phyloP scores from a whole-genome alignment of 2,329 filamentous ascomycete species.

The Stagonosporopsis chrysanthemi region DNA sequence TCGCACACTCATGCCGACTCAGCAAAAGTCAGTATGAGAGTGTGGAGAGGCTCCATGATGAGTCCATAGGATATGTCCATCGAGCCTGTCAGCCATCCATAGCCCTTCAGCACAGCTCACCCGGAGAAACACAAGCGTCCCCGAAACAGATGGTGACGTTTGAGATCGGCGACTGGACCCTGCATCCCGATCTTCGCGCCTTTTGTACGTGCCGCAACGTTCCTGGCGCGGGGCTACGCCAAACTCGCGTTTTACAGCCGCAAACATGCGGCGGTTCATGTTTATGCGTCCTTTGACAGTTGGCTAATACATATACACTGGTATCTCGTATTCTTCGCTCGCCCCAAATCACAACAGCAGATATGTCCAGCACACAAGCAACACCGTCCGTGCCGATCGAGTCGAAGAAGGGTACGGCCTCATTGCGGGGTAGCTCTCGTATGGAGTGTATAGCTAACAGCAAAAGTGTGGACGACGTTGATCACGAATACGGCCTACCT shows the following conservation, averaged over 20 bases:
- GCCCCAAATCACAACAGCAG: not conserved
- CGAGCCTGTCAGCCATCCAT: slow-evolving; percentile 17
- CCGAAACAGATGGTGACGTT: slow-evolving; percentile 44
- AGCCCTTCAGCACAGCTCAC: slow-evolving; percentile 14
- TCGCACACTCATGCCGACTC: slow-evolving; percentile 34
- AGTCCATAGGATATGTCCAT: slow-evolving; percentile 7
- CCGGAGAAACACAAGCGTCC: slow-evolving; percentile 45
- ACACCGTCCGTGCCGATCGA: slow-evolving; percentile 37
- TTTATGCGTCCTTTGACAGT: slow-evolving; percentile 4
- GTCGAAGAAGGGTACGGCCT: slow-evolving; percentile 49
- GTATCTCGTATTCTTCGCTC: not conserved
- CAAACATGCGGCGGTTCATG: slow-evolving; percentile 3
- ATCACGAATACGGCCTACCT: slow-evolving; percentile 88
- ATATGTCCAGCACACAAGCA: slow-evolving; percentile 18
- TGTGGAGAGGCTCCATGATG: slow-evolving; percentile 18
- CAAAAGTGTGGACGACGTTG: slow-evolving; percentile 80
- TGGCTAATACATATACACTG: slow-evolving; percentile 6
- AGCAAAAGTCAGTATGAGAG: slow-evolving; percentile 5
- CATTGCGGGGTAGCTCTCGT: slow-evolving; percentile 10
- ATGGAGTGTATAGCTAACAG: slow-evolving; percentile 19
- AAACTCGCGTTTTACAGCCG: slow-evolving; percentile 3
- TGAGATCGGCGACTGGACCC: slow-evolving; percentile 26
- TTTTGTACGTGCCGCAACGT: slow-evolving; percentile 13
- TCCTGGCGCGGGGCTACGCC: slow-evolving; percentile 15
- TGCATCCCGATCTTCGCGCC: slow-evolving; percentile 7